Percentiles rank a stretch among this genome's conserved stretches.
phyloP scores from a whole-genome alignment of 345 rosid genomes.

The Dimocarpus longan region DNA sequence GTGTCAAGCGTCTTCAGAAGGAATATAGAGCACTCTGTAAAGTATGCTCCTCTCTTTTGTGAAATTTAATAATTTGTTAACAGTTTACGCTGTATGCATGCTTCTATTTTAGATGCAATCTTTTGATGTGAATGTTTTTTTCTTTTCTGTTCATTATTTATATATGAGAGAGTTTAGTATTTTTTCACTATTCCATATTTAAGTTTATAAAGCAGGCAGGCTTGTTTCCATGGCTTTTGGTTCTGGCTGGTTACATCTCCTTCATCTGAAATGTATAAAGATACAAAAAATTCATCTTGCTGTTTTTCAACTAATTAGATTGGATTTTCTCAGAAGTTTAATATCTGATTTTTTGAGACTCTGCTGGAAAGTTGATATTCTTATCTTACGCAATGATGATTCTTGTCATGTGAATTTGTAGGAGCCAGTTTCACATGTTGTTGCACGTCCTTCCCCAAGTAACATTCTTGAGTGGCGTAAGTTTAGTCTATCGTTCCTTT shows the following conservation, averaged over 20 bases:
- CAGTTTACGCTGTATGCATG: constrained; percentile 2
- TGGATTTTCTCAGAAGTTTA: background rate
- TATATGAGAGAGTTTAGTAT: background rate
- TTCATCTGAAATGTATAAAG: background rate
- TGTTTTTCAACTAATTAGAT: background rate
- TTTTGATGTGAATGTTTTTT: background rate
- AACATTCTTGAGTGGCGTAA: constrained; percentile 99
- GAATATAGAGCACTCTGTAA: constrained; percentile 96
- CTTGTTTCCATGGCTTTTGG: background rate
- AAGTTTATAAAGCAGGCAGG: background rate
- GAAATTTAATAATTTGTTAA: constrained; percentile 1
- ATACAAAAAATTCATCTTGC: background rate
- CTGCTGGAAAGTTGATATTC: background rate
- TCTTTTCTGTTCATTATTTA: background rate
- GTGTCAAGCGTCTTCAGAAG: constrained; percentile 94
- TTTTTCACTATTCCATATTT: background rate
- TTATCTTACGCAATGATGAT: constrained; percentile 13
- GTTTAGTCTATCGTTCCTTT: constrained; percentile 32
- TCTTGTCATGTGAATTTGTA: constrained; percentile 38
- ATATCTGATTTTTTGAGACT: background rate
- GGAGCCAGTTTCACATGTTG: constrained; percentile 95
- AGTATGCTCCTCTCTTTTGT: constrained; percentile 37
- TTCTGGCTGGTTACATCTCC: background rate
- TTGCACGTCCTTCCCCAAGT: constrained; percentile 91
- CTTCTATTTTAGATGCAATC: background rate